phyloP scores from a whole-genome alignment of 306 rosid species.

The Begonia peltatifolia region DNA sequence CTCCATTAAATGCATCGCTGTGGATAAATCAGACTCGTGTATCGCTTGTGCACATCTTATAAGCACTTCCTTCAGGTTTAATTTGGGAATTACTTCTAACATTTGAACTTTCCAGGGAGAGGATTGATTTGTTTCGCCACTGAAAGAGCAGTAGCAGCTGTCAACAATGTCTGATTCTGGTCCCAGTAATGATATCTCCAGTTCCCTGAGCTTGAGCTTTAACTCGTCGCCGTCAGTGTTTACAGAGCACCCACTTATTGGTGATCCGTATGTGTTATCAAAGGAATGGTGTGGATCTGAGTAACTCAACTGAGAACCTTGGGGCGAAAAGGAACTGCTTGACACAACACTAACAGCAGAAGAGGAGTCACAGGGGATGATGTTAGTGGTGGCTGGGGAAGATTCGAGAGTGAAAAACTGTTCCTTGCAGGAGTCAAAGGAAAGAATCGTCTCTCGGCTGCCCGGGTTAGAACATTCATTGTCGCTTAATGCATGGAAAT shows the following conservation, averaged over 20 bases:
- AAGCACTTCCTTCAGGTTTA: constrained; percentile 43
- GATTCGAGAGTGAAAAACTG: constrained; percentile 71
- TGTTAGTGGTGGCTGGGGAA: constrained; percentile 20
- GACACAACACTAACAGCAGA: constrained; percentile 40
- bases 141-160: constrained; percentile 31
- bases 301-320: constrained; percentile 43
- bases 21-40: constrained; percentile 21
- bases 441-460: constrained; percentile 47
- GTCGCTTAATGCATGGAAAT: constrained; percentile 34
- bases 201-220: constrained; percentile 47
- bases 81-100: constrained; percentile 29
- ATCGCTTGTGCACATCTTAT: constrained; percentile 42
- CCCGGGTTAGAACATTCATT: constrained; percentile 28
- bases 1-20: constrained; percentile 40
- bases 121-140: constrained; percentile 11
- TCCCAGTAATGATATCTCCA: constrained; percentile 56
- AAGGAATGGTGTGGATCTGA: constrained; percentile 67
- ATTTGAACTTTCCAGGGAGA: constrained; percentile 23
- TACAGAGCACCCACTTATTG: constrained; percentile 53
- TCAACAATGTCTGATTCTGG: constrained; percentile 49
- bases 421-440: constrained; percentile 38
- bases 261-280: constrained; percentile 53
- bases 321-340: constrained; percentile 54
- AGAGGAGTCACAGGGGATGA: constrained; percentile 43
- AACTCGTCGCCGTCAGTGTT: constrained; percentile 33